phyloP scores from a whole-genome alignment of 768 basidiomycete genomes.

The Amanita exitialis region DNA sequence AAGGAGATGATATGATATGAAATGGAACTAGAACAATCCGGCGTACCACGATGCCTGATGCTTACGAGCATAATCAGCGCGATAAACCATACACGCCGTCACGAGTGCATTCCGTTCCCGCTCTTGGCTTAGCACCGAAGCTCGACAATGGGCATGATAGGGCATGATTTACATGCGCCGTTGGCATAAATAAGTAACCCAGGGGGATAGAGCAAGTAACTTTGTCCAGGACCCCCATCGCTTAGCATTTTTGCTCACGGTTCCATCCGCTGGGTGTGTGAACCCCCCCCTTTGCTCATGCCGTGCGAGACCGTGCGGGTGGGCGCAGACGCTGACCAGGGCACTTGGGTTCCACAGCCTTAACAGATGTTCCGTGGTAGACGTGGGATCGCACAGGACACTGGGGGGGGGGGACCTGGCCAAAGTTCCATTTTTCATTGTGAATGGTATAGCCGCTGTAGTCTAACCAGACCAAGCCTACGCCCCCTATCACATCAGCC shows the following conservation, averaged over 20 bases:
- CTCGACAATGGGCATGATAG: background rate
- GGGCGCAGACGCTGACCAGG: background rate
- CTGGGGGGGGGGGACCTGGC: background rate
- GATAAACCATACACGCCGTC: background rate
- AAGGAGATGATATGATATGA: background rate
- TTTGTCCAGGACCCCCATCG: background rate
- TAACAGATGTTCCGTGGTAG: background rate
- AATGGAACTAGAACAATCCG: background rate
- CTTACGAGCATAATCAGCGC: background rate
- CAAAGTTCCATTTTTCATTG: background rate
- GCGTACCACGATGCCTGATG: background rate
- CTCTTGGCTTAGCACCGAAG: background rate
- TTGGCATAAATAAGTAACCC: background rate
- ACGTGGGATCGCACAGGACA: background rate
- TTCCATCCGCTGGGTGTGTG: background rate
- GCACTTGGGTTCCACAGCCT: background rate
- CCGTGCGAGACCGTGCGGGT: slow-evolving; percentile 1
- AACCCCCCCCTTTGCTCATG: background rate
- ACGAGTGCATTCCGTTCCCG: background rate
- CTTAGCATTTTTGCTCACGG: background rate
- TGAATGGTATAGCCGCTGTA: no score
- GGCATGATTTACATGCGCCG: background rate
- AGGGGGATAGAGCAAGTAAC: background rate
- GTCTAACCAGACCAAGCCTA: no score
- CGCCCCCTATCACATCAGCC: no score